Evolutionary conservation across 805 yeast genomes (phyloP), one percentile per base, ranked within the genome.

Genomic region (Candida oleophila): DNA sequence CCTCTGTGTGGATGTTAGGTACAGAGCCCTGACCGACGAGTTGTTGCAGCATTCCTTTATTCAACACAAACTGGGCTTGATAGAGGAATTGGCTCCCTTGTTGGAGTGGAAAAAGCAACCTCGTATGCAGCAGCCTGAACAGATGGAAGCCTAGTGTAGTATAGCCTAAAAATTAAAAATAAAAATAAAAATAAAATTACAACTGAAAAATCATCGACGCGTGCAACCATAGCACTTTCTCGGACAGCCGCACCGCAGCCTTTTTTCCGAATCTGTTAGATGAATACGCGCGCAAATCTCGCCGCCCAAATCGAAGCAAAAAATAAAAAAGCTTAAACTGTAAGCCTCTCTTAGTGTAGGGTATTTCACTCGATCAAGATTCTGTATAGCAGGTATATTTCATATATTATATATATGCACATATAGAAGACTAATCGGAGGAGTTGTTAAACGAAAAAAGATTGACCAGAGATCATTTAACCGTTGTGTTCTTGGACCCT

Each of bases 11-110:
- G 98, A 95, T 64, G 96, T 90, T 38, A 80, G 87, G 57, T 86
- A 85, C 60, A 80, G 99, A 56, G 98, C 98, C 1, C 79, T 85
- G 15, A 89, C 98, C 4, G 90, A 86, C 56, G 97, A 92, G 62
- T 74, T 94, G 44, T 71, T 94, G 35, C 82, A 80, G 49, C 97
- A 91, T 60, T 76, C 80, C 43, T 87, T 87, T 59, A 78, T 87
- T 49, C 77, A 75, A 47, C 70, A 66, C 52, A 76, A 76, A 67
- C 82, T 87, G 8, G 85, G 90, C 46, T 70, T 71, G 14, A 77
- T 85, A 19, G 70, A 71, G 3, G 87, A 79, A 45, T 69, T 87
- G 59, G 77, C 85, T 2, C 70, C 78, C 2, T 68, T 87, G 48
- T 69, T 87, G 49, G 81, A 78, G 43, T 82, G 76, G 75, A 70